These are phyloP conservation scores for Endothia cerciana DNA, from an alignment of 2,329 filamentous ascomycete species.

Conservation along the genomic window DNA sequence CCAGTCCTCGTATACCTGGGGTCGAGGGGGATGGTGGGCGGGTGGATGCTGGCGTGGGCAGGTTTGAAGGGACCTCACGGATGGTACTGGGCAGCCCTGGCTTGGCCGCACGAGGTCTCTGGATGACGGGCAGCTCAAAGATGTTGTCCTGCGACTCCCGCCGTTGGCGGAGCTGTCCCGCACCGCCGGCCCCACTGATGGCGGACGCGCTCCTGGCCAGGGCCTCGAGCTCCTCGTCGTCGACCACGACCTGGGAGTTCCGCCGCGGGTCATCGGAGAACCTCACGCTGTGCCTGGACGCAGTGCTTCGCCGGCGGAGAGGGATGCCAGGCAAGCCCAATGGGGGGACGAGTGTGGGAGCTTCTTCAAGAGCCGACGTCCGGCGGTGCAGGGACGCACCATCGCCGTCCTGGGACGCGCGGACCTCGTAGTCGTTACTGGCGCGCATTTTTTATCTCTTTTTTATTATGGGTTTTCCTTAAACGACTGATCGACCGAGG, in stretches of 20 bases:
- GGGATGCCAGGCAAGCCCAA: conserved; percentile 17
- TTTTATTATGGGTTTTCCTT: too few relatives aligned
- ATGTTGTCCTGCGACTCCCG: conserved; percentile 22
- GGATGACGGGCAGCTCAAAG: conserved; percentile 25
- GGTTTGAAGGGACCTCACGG: conserved; percentile 22
- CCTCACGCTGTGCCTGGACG: conserved; percentile 16
- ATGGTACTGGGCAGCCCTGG: conserved; percentile 21
- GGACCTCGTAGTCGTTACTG: not conserved
- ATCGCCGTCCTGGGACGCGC: conserved; percentile 10
- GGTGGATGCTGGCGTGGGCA: conserved; percentile 21
- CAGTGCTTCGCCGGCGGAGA: conserved; percentile 22
- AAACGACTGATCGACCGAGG: not conserved
- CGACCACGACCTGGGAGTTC: conserved; percentile 16
- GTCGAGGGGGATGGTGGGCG: conserved; percentile 15
- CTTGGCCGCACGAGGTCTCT: conserved; percentile 21
- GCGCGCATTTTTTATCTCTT: not conserved
- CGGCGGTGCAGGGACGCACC: conserved; percentile 15
- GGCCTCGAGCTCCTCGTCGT: conserved; percentile 18
- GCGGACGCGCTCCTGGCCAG: conserved; percentile 20
- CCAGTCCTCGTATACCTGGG: conserved; percentile 1
- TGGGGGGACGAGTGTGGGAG: conserved; percentile 19
- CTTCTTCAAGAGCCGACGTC: conserved; percentile 21
- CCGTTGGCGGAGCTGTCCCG: conserved; percentile 7
- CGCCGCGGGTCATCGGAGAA: conserved; percentile 12
- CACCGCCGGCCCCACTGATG: conserved; percentile 16